A percentile compares a stretch with the other conserved stretches of the same genome.
Conservation (phyloP, 2,329 filamentous ascomycete genomes). For the Alternaria sp. region DNA sequence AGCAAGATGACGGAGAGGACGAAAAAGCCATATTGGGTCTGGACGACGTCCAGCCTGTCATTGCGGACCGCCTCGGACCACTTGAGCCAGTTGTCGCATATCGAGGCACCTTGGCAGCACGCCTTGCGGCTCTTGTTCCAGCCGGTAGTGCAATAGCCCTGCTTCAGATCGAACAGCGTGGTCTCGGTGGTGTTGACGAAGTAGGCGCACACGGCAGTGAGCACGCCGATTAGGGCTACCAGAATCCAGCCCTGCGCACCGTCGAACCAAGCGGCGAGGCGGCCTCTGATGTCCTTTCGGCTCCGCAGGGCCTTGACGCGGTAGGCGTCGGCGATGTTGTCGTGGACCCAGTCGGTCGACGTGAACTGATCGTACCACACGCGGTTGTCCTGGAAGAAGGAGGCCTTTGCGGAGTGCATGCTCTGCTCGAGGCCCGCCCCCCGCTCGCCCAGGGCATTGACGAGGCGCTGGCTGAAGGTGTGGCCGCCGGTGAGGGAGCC, state of each 20-base stretch:
- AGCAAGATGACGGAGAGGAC: slow-evolving; percentile 73
- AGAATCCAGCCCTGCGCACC: slow-evolving; percentile 93
- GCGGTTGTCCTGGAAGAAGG: slow-evolving; percentile 77
- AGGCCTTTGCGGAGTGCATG: slow-evolving; percentile 68
- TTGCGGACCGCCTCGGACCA: slow-evolving; percentile 68
- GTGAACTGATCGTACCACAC: slow-evolving; percentile 99
- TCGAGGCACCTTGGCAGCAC: slow-evolving; percentile 64
- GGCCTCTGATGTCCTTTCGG: slow-evolving; percentile 84
- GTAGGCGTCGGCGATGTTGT: slow-evolving; percentile 92
- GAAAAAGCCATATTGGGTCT: slow-evolving; percentile 81
- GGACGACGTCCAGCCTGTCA: slow-evolving; percentile 55
- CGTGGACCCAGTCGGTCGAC: slow-evolving; percentile 97
- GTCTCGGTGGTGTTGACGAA: slow-evolving; percentile 86
- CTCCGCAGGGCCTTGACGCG: slow-evolving; percentile 82
- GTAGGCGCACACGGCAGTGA: slow-evolving; percentile 87
- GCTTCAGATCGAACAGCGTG: slow-evolving; percentile 86
- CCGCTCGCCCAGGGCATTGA: slow-evolving; percentile 61
- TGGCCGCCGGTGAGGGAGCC: slow-evolving; percentile 39
- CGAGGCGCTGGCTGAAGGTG: slow-evolving; percentile 57
- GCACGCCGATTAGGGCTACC: slow-evolving; percentile 84
- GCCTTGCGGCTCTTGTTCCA: slow-evolving; percentile 77
- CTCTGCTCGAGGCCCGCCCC: slow-evolving; percentile 60
- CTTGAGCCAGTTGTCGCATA: slow-evolving; percentile 66
- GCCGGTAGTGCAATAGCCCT: slow-evolving; percentile 75
- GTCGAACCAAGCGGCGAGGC: slow-evolving; percentile 77